phyloP scores from a whole-genome alignment of 2,329 filamentous ascomycete species.

The Aspergillus thermomutatus region DNA sequence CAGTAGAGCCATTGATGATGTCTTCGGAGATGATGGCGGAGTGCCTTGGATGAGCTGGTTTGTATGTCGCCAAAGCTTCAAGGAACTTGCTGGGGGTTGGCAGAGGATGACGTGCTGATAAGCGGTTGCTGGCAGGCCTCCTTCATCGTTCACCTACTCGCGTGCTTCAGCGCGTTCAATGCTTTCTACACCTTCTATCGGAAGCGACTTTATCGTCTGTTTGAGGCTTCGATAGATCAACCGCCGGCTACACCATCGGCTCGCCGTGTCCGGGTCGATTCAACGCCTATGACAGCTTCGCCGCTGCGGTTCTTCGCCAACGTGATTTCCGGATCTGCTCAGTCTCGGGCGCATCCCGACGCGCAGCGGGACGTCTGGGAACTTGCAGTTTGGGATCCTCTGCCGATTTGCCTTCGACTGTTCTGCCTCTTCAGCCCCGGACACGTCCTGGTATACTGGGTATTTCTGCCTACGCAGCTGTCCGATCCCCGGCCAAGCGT shows the following conservation, averaged over 20 bases:
- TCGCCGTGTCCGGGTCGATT: conserved; percentile 82
- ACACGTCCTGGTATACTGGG: conserved; percentile 85
- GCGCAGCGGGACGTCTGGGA: conserved; percentile 89
- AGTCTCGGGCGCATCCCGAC: conserved; percentile 73
- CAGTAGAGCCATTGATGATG: conserved; percentile 64
- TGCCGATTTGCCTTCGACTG: conserved; percentile 74
- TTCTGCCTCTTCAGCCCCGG: conserved; percentile 92
- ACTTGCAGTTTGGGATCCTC: conserved; percentile 86
- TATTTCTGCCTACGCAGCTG: conserved; percentile 74
- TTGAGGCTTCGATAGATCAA: conserved; percentile 78
- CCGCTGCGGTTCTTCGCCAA: conserved; percentile 72
- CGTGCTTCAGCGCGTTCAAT: conserved; percentile 67
- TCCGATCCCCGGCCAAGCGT: conserved; percentile 80
- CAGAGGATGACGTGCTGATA: conserved; percentile 5
- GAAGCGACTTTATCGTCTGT: conserved; percentile 83
- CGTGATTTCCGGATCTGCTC: conserved; percentile 68
- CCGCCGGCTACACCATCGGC: conserved; percentile 78
- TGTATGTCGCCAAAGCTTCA: conserved; percentile 41
- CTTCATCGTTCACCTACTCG: conserved; percentile 68
- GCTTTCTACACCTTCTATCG: conserved; percentile 77
- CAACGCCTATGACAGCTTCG: conserved; percentile 72
- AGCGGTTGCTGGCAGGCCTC: conserved; percentile 51
- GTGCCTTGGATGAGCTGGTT: conserved; percentile 68
- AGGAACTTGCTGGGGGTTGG: background rate
- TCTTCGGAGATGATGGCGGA: conserved; percentile 69